These are phyloP conservation scores for Mycena albidolilacea DNA, from an alignment of 768 basidiomycete species.

Conservation along the genomic window DNA sequence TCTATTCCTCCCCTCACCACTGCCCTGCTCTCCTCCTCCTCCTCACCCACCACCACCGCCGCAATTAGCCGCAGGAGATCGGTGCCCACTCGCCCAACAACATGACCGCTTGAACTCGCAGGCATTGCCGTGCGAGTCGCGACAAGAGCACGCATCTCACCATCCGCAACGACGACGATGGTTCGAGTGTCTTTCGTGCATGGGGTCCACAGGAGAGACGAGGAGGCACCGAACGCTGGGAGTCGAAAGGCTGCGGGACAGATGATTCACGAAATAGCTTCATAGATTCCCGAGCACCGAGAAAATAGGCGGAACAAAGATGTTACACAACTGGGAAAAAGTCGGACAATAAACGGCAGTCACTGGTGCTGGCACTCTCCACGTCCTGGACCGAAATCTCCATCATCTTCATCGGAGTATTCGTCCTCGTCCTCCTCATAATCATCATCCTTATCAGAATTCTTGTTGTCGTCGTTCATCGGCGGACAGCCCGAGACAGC, in stretches of 20 bases:
- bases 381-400: background rate
- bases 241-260: background rate
- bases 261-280: background rate
- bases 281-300: background rate
- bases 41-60: too few relatives aligned
- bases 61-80: too few relatives aligned
- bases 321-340: background rate
- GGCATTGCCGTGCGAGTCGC: too few relatives aligned
- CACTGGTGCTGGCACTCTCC: background rate
- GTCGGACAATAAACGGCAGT: background rate
- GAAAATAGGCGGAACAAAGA: background rate
- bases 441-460: background rate
- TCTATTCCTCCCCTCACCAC: too few relatives aligned
- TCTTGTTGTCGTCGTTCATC: slow-evolving; percentile 6
- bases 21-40: too few relatives aligned
- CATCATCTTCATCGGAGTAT: slow-evolving; percentile 7
- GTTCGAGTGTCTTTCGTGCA: too few relatives aligned
- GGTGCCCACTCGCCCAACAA: too few relatives aligned
- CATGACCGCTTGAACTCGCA: too few relatives aligned
- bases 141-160: too few relatives aligned
- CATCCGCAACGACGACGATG: too few relatives aligned
- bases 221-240: background rate
- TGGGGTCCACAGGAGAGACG: too few relatives aligned
- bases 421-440: slow-evolving; percentile 22
- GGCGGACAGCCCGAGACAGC: background rate